Evolutionary conservation across 495 filamentous ascomycete genomes (phyloP), one percentile per base, ranked within the genome.

Genomic region (Aspergillus egyptiacus): DNA sequence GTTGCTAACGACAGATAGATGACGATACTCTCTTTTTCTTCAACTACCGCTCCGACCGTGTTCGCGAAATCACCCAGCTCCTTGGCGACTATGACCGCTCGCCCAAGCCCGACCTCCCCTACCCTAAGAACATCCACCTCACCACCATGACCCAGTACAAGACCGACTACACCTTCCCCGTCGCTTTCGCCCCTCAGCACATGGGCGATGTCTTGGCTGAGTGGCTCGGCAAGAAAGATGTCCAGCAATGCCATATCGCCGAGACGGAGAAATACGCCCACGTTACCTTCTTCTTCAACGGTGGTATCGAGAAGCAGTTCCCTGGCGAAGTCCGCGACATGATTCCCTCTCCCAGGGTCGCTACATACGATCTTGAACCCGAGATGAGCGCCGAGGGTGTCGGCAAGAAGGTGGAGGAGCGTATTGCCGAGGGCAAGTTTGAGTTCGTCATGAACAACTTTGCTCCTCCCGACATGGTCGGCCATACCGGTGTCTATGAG

Each of bases 401-500:
- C 9, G 94, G 87, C 14, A 75, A 93, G 53, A 89, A 93, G 73
- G 82, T 95, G 49, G 77, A 75, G 67, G 86, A 91, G 72, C 80
- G 91, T 45, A 84, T 98, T 57, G 77, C 63, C 11, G 85, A 89
- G 69, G 76, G 79, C 58, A 80, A 85, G 54, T 93, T 91, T 70
- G 88, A 90, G 61, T 96, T 98, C 62, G 71, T 98, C 60, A 98
- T 98, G 93, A 96, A 97, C 83, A 98, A 98, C 80, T 97, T 98
- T 65, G 93, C 93, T 24, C 91, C 94, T 17, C 94, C 93, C 35
- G 93, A 98, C 71, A 98, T 98, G 93, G 93, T 98, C 53, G 93
- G 93, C 57, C 93, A 98, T 73, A 98, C 93, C 8, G 93, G 93
- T 59, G 90, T 96, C 53, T 97, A 96, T 66, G 79, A 95, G 62